phyloP scores from a whole-genome alignment of 2,329 filamentous ascomycete species.

The Rhinocladiella mackenziei region DNA sequence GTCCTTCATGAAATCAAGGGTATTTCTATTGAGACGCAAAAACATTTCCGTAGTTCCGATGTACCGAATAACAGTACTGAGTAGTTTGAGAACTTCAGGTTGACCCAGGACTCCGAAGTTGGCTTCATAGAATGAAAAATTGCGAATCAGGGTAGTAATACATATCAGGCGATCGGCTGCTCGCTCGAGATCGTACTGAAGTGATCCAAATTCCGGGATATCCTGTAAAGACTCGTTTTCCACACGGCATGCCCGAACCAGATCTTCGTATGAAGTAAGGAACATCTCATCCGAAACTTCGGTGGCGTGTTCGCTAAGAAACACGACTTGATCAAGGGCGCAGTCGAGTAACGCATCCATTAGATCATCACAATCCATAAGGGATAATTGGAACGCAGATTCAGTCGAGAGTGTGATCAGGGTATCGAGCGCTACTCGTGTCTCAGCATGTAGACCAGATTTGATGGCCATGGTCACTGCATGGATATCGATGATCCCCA shows the following conservation, averaged over 20 bases:
- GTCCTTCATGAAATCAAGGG: slow-evolving; percentile 96
- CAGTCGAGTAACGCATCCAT: slow-evolving; percentile 85
- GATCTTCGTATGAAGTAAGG: slow-evolving; percentile 80
- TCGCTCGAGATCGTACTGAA: slow-evolving; percentile 76
- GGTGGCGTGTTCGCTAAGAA: slow-evolving; percentile 76
- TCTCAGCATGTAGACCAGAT: slow-evolving; percentile 82
- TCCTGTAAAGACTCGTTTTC: slow-evolving; percentile 72
- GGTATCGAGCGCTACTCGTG: slow-evolving; percentile 84
- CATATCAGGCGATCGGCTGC: slow-evolving; percentile 84
- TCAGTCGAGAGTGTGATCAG: slow-evolving; percentile 68
- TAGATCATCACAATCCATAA: slow-evolving; percentile 78
- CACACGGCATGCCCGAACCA: slow-evolving; percentile 69
- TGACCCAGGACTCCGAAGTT: slow-evolving; percentile 75
- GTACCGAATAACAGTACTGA: slow-evolving; percentile 78
- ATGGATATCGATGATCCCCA: slow-evolving; percentile 85
- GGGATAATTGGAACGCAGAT: slow-evolving; percentile 58
- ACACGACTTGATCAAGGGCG: slow-evolving; percentile 80
- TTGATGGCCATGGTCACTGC: slow-evolving; percentile 86
- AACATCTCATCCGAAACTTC: slow-evolving; percentile 85
- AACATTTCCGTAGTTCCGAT: slow-evolving; percentile 86
- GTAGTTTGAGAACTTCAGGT: slow-evolving; percentile 72
- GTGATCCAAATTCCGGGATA: slow-evolving; percentile 67
- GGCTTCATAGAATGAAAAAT: slow-evolving; percentile 78
- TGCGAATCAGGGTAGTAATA: slow-evolving; percentile 86
- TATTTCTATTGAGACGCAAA: slow-evolving; percentile 75